Conservation (phyloP, 202 grass and related monocot species). For the Bolboschoenoplectus hybrid region DNA sequence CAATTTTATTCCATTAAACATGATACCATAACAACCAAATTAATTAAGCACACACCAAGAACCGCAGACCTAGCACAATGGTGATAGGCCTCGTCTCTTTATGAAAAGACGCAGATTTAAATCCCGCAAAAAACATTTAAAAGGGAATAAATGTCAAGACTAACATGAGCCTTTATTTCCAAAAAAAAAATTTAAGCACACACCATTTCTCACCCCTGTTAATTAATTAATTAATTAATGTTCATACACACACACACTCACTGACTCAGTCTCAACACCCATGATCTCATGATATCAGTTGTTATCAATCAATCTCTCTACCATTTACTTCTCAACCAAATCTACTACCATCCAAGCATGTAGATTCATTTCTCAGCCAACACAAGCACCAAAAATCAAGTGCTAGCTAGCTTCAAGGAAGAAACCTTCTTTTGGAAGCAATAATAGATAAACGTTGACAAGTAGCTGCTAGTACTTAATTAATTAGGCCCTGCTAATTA, state of each 20-base stretch:
- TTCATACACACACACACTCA: constrained; percentile 25
- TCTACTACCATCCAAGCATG: constrained; percentile 27
- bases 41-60: background rate
- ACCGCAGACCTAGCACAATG: too few relatives aligned
- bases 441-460: constrained; percentile 18
- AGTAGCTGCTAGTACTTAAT: background rate
- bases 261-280: background rate
- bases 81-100: too few relatives aligned
- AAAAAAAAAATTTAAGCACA: background rate
- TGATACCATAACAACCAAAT: background rate
- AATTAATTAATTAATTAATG: constrained; percentile 12
- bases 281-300: constrained; percentile 31
- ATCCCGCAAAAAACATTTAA: too few relatives aligned
- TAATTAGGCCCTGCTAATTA: background rate
- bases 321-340: constrained; percentile 13
- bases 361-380: constrained; percentile 32
- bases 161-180: too few relatives aligned
- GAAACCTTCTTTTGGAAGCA: constrained; percentile 36
- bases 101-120: too few relatives aligned
- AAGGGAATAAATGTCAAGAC: too few relatives aligned
- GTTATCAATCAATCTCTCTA: background rate
- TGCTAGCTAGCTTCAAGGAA: background rate
- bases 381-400: constrained; percentile 11
- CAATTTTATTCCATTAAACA: constrained; percentile 25
- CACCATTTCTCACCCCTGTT: constrained; percentile 6